Evolutionary conservation across 768 basidiomycete genomes (phyloP), one percentile per base, ranked within the genome.

Genomic region (Leccinum variicolor): DNA sequence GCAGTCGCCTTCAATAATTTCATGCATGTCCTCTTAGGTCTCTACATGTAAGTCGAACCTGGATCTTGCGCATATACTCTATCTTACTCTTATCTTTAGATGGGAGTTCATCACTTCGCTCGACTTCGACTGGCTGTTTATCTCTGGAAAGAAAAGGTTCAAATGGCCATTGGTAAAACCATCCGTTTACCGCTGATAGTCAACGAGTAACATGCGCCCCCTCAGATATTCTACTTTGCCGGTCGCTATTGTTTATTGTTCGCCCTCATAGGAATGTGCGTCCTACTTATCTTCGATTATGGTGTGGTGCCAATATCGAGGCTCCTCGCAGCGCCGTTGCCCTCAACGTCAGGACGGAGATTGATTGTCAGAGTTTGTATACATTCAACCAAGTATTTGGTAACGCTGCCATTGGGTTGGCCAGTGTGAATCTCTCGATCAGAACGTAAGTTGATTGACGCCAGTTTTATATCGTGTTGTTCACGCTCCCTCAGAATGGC

Each of bases 231-330:
- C 66, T 89, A 89, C 69, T 89, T 89, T 69, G 69, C 84, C 48
- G 84, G 85, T 61, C 81, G 87, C 52, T 89, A 89, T 66, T 80
- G 76, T 63, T 70, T 89, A 36, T 70, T 89, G 6, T 77, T 87
- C 60, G 83, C 87, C 3, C 70, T 89, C 58, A 76, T 87, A 55
- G 87, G 87, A 65, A 86, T 89, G 87, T 88, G 62, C 65, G 86
- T 73, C 13, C 21, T 5, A 29, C 53, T 34, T 41, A 31, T 17
- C 52, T 33, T 50, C 14, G 6, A 29, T 41, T 49, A 11, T 13
- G 41, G 6, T 9, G 11, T 21, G 23, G 17, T 19, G 7, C 52
- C n/a, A 14, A 58, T n/a, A 54, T 26, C 58, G 48, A 51, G 34
- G 26, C 46, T 45, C 29, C 26, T 11, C 33, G 11, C 55, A 87